Base-by-base conservation (phyloP, 2,329 filamentous ascomycete genomes). In the Phoma sp. region DNA sequence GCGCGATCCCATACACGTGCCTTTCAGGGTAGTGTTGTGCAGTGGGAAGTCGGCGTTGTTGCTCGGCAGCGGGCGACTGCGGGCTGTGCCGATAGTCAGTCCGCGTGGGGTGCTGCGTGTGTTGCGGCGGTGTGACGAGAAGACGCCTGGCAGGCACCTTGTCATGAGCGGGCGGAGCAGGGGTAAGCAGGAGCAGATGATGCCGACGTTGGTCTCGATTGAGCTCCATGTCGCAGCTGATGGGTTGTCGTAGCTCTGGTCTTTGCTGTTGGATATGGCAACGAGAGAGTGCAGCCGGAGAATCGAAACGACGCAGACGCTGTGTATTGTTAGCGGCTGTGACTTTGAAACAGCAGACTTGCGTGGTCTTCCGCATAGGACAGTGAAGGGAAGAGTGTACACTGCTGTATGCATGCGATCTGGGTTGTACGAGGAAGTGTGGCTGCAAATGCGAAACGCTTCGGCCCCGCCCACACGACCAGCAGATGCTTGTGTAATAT, bases 221-320 rank as follows among this genome's bases (percentile, higher is more conserved):
- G 67, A 61, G 11, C 58, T 63, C 69, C 67, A 73, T 1, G 64
- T 67, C 11, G 69, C 71, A 4, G 69, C 68, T 4, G 65, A 58
- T 2, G 69, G 65, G 46, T 73, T 72, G 40, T 73, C 66, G 59
- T 67, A 73, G 24, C 64, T 70, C 23, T 62, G 63, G 35, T 72
- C 68, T 1, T 5, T 33, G 7, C 62, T 67, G 51, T 72, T 69
- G 18, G 65, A 71, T 14, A 71, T 71, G 6, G 65, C 60, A 18
- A 70, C 60, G 14, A 74, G 68, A 11, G 70, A 67, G 33, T 70
- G 65, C 14, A 74, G 59, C 18, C 71, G 69, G 3, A 74, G 61
- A 23, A 73, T 71, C 1, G 70, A 73, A 2, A 73, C 67, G 27
- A 74, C 47, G 55, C 70, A 72, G 25, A 72, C 70, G 55, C 71